Percentiles rank a stretch among this genome's conserved stretches.
phyloP scores from a whole-genome alignment of 2,329 filamentous ascomycete genomes.

The Colletotrichum sp. region DNA sequence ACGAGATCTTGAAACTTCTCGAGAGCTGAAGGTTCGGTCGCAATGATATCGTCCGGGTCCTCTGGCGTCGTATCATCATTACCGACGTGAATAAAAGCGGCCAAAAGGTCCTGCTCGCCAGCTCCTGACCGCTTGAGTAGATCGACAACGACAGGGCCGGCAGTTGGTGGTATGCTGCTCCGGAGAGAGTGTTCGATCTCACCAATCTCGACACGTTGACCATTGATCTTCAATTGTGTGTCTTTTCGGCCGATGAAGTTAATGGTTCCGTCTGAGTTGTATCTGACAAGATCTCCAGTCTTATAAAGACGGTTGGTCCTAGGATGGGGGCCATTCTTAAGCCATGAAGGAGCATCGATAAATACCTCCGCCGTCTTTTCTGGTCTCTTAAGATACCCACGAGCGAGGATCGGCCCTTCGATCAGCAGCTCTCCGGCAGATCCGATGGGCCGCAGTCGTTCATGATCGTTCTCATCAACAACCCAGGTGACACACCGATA shows the following conservation, averaged over 20 bases:
- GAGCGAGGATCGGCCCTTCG: conserved; percentile 12
- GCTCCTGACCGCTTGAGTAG: not conserved
- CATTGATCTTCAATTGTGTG: conserved; percentile 35
- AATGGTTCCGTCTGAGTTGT: conserved; percentile 27
- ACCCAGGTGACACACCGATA: conserved; percentile 25
- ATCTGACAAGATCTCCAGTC: conserved; percentile 29
- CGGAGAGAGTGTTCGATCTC: conserved; percentile 40
- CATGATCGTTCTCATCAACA: conserved; percentile 21
- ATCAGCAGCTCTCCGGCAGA: conserved; percentile 27
- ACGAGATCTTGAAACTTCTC: not conserved
- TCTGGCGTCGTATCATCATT: not conserved
- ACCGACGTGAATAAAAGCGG: not conserved
- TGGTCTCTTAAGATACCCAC: not conserved
- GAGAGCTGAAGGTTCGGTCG: not conserved
- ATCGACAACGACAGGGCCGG: not conserved
- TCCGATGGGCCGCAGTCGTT: conserved; percentile 23
- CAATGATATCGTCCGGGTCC: not conserved
- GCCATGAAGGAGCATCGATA: conserved; percentile 24
- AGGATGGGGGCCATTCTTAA: conserved; percentile 22
- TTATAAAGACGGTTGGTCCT: conserved; percentile 21
- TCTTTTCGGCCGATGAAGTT: conserved; percentile 31
- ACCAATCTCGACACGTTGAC: conserved; percentile 35
- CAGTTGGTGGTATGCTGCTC: not conserved
- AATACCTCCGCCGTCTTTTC: not conserved
- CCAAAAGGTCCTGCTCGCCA: not conserved